Base-by-base conservation (phyloP, 1,284 basidiomycete species). In the Ustilago lituana region DNA sequence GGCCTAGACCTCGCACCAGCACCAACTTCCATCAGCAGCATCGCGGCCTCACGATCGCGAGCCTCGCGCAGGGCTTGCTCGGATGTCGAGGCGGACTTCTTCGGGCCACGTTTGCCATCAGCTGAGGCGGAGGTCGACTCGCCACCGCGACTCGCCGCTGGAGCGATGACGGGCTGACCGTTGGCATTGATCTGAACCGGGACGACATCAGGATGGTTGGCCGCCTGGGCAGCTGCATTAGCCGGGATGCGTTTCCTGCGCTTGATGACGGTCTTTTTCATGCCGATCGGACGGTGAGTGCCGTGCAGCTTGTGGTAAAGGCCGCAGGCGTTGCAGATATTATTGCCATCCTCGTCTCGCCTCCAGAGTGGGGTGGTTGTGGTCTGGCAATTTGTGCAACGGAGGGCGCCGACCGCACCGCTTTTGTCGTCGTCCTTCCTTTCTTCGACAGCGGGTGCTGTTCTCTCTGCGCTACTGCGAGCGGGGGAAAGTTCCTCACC, bases 201-300 rank as follows among this genome's bases (percentile, higher is more conserved):
- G 17, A 63, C 60, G 12, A 63, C 66, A 22, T 69, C 66, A 1
- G 60, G 52, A 20, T 63, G 55, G 20, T 63, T 60, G 31, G 61
- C 49, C 19, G 67, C 57, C 41, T 70, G 67, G 2, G 57, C 54
- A 20, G 61, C 49, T 4, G 67, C 67, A 24, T 70, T 70, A 37
- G 67, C 67, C 3, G 67, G 67, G 12, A 98, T 93, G 73, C 95
- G 90, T 85, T 98, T 98, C 66, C 95, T 87, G 32, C 95, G 89
- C 85, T 98, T 98, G 86, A 98, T 98, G 75, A 97, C 93, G 3
- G 92, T 91, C 86, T 98, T 97, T 85, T 96, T 97, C 93, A 98
- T 94, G 57, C 93, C 93, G 66, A 95, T 95, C 29, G 95, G 95
- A 38, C 95, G 89, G 77, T 97, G 94, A 1, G 92, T 93, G 56